A percentile compares a stretch with the other conserved stretches of the same genome.
These are phyloP conservation scores for Heliamphora pulchella DNA, from an alignment of 179 eudicot genomes.

Conservation along the genomic window DNA sequence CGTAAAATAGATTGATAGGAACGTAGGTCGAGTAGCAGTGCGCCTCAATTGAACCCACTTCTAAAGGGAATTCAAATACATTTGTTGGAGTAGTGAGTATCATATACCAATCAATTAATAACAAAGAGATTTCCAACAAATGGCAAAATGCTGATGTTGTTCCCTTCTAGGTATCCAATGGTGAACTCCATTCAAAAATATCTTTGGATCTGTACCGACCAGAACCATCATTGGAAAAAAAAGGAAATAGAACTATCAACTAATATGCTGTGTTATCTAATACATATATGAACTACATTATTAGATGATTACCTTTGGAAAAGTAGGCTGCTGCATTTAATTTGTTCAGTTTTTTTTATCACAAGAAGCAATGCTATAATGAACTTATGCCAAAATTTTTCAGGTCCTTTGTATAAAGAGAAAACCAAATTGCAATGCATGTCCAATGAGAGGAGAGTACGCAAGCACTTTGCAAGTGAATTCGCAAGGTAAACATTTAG, in stretches of 20 bases:
- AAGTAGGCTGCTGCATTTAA: conserved; percentile 35
- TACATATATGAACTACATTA: conserved; percentile 81
- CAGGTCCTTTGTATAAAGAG: conserved; percentile 84
- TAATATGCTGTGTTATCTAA: background rate
- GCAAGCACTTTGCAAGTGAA: conserved; percentile 74
- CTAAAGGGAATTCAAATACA: conserved; percentile 90
- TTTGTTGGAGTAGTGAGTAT: conserved; percentile 74
- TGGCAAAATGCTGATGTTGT: conserved; percentile 9
- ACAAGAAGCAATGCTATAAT: background rate
- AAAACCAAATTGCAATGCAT: conserved; percentile 70
- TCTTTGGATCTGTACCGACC: conserved; percentile 51
- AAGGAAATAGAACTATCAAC: background rate
- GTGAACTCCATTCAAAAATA: conserved; percentile 55
- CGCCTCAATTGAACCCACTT: conserved; percentile 88
- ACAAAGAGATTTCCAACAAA: background rate
- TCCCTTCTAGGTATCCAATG: conserved; percentile 40
- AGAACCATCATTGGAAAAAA: background rate
- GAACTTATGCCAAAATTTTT: background rate
- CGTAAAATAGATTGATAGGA: conserved; percentile 80
- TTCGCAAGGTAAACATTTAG: conserved; percentile 82
- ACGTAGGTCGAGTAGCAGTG: conserved; percentile 87
- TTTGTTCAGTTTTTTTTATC: background rate
- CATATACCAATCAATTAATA: background rate
- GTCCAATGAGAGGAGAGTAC: conserved; percentile 73
- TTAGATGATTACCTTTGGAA: conserved; percentile 90